Conservation (phyloP, 2,329 filamentous ascomycete species). For the Fusarium haematococcum region DNA sequence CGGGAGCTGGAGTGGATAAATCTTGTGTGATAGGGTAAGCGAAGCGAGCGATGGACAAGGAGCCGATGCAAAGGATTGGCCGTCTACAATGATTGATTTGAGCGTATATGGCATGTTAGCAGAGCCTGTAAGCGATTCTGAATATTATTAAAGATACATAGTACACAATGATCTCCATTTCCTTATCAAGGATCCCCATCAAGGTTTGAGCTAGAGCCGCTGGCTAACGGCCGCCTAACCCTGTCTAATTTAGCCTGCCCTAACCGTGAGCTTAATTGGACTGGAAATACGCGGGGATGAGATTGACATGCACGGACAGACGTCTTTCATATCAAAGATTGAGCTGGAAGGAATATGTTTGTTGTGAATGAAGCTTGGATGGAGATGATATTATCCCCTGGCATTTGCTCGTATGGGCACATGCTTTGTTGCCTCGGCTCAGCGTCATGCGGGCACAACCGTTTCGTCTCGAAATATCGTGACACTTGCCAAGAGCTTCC, state of each 20-base stretch:
- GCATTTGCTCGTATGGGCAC: background rate
- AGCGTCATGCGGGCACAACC: background rate
- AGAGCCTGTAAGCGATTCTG: background rate
- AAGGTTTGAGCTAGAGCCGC: background rate
- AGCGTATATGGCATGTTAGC: background rate
- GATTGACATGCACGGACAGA: background rate
- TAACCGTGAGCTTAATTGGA: background rate
- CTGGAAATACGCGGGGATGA: background rate
- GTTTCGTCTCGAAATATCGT: background rate
- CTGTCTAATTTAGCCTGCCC: background rate
- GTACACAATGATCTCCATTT: background rate
- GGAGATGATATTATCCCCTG: background rate
- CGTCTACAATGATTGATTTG: background rate
- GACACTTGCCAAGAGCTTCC: background rate
- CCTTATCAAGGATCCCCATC: background rate
- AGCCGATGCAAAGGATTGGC: background rate
- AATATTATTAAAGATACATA: background rate
- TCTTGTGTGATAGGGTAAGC: slow-evolving; percentile 37
- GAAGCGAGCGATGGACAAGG: background rate
- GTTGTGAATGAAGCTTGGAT: background rate
- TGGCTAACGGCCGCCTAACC: background rate
- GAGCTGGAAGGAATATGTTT: background rate
- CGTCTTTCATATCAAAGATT: background rate
- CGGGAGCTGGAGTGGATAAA: background rate
- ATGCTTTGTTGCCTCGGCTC: background rate